A percentile compares a stretch with the other conserved stretches of the same genome.
Evolutionary conservation across 2,329 filamentous ascomycete genomes (phyloP).

Genomic region (Aspergillus calidoustus): DNA sequence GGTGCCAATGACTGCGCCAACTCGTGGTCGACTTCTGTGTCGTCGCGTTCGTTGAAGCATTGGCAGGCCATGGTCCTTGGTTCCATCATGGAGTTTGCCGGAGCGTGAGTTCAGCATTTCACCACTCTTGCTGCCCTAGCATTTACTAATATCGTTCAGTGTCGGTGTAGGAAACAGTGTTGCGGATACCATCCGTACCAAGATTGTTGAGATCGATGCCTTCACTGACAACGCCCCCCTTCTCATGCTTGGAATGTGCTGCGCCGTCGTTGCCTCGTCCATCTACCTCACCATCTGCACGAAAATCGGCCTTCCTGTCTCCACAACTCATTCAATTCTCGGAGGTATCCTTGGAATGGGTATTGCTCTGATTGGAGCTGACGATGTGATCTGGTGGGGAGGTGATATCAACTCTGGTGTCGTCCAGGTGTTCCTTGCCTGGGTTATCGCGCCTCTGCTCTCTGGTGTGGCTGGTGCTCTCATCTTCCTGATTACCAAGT

Average conservation of each 20-base stretch:
- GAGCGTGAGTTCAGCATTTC: conserved; percentile 13
- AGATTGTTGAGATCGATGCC: conserved; percentile 19
- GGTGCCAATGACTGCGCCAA: conserved; percentile 29
- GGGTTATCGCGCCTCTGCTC: conserved; percentile 24
- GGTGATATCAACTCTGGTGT: conserved; percentile 27
- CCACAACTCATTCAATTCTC: conserved; percentile 27
- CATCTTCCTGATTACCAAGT: conserved; percentile 25
- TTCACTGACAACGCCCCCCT: conserved; percentile 19
- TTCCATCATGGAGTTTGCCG: conserved; percentile 24
- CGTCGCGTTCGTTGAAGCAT: conserved; percentile 24
- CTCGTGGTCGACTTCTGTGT: conserved; percentile 27
- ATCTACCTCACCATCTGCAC: conserved; percentile 24
- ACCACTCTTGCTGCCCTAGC: background rate
- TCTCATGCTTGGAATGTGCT: conserved; percentile 27
- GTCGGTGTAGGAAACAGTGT: conserved; percentile 24
- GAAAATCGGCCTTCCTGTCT: conserved; percentile 23
- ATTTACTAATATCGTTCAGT: conserved; percentile 1
- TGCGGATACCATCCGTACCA: conserved; percentile 26
- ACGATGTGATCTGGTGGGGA: conserved; percentile 25
- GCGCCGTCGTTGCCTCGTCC: conserved; percentile 21
- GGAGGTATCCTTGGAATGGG: conserved; percentile 27
- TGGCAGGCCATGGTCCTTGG: conserved; percentile 27
- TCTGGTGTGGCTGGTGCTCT: conserved; percentile 22
- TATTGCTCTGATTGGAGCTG: conserved; percentile 20
- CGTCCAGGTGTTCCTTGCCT: conserved; percentile 27